These are phyloP conservation scores for Tieghemostelium lacteum DNA, from an alignment of 78 protist species.

Conservation along the genomic window DNA sequence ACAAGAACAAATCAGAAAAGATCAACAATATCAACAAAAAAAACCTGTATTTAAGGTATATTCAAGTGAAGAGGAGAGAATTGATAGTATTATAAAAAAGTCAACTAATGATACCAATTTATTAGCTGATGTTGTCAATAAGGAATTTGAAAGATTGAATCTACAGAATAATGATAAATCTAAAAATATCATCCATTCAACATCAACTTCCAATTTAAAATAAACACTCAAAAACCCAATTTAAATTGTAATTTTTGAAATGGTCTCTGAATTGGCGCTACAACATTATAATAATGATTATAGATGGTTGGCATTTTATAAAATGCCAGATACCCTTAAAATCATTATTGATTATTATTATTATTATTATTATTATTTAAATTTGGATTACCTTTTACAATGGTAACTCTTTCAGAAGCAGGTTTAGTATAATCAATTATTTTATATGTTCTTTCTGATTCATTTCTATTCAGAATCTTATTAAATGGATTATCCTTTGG, in stretches of 20 bases:
- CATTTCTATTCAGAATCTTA: too few relatives aligned
- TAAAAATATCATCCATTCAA: too few relatives aligned
- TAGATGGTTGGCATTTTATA: too few relatives aligned
- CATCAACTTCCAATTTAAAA: too few relatives aligned
- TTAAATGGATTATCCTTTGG: constrained; percentile 7
- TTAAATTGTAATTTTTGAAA: too few relatives aligned
- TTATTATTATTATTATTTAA: too few relatives aligned
- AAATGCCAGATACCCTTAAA: too few relatives aligned
- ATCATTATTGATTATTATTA: too few relatives aligned
- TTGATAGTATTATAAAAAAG: constrained; percentile 11
- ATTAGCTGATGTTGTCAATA: background rate
- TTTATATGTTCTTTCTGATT: constrained; percentile 2
- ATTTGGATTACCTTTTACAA: background rate
- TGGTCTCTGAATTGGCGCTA: too few relatives aligned
- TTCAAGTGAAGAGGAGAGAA: constrained; percentile 7
- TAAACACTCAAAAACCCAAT: too few relatives aligned
- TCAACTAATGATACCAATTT: background rate
- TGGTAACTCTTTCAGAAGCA: constrained; percentile 17
- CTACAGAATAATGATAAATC: too few relatives aligned
- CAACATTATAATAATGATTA: too few relatives aligned
- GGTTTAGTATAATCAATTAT: constrained; percentile 9
- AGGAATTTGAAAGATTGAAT: background rate
- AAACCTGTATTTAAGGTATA: background rate
- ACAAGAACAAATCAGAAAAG: background rate
- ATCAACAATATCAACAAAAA: background rate